Conservation (phyloP, 441 rosid species). For the Mallotus japonicus region DNA sequence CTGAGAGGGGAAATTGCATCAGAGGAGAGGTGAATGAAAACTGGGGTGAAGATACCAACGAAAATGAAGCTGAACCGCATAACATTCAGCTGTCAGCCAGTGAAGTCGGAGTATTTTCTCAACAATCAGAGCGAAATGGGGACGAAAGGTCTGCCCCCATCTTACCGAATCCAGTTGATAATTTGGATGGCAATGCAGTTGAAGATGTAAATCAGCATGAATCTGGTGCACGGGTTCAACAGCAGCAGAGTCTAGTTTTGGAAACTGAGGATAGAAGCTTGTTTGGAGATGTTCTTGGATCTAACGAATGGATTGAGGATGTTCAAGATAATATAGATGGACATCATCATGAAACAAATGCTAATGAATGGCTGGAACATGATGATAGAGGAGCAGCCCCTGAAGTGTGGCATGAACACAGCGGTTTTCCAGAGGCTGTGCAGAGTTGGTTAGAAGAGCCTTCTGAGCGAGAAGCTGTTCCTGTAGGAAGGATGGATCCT, state of each 20-base stretch:
- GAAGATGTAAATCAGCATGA: conserved; percentile 32
- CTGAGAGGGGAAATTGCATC: conserved; percentile 34
- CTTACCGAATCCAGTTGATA: conserved; percentile 24
- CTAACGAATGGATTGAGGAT: conserved; percentile 40
- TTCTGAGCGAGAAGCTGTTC: conserved; percentile 44
- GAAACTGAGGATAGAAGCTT: conserved; percentile 42
- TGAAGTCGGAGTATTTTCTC: conserved; percentile 39
- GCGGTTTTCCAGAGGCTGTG: conserved; percentile 47
- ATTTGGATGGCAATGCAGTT: conserved; percentile 34
- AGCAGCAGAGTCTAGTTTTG: conserved; percentile 36
- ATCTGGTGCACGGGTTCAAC: conserved; percentile 36
- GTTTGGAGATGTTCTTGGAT: conserved; percentile 39
- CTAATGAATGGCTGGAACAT: conserved; percentile 38
- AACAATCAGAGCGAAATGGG: conserved; percentile 29
- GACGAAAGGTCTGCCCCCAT: conserved; percentile 29
- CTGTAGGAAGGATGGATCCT: conserved; percentile 45
- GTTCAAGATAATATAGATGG: conserved; percentile 37
- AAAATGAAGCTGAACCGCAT: conserved; percentile 33
- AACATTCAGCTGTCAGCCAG: conserved; percentile 24
- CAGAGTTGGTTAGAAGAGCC: conserved; percentile 58
- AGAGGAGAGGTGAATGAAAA: conserved; percentile 34
- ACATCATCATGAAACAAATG: conserved; percentile 36
- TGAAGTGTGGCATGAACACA: conserved; percentile 42
- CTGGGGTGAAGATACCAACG: conserved; percentile 28
- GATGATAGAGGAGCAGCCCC: conserved; percentile 50